Evolutionary conservation across 768 basidiomycete species (phyloP).

Genomic region (Trametes coccinea): DNA sequence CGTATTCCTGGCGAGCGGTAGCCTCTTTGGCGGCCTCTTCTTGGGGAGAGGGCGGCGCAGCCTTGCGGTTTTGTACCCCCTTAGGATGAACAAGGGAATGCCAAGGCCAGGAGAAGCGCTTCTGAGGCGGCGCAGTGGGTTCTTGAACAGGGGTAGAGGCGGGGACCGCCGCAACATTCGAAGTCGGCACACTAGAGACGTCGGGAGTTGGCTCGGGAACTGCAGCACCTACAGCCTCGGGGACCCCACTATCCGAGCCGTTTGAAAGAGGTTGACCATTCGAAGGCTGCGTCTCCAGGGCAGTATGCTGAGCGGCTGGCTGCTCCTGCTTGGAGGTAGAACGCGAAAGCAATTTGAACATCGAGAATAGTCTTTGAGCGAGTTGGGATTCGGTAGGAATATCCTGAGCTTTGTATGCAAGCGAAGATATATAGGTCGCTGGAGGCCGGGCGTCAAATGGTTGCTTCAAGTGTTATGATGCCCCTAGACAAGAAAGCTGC

Average conservation of each 20-base stretch:
- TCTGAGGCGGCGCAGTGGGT: slow-evolving; percentile 1
- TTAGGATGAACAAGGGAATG: slow-evolving; percentile 15
- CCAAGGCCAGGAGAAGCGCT: slow-evolving; percentile 22
- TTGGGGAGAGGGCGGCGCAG: slow-evolving; percentile 2
- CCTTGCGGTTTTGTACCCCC: slow-evolving; percentile 15
- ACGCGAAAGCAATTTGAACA: neutral
- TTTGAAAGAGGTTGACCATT: neutral
- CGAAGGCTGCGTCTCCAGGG: neutral
- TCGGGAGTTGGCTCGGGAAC: neutral
- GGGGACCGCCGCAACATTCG: neutral
- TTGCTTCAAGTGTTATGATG: neutral
- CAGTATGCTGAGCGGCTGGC: neutral
- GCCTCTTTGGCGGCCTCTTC: slow-evolving; percentile 17
- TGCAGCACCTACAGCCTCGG: neutral
- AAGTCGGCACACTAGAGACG: neutral
- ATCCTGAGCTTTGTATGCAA: no score
- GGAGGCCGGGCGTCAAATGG: neutral
- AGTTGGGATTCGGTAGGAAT: neutral
- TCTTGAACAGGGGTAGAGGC: neutral
- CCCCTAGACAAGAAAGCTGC: neutral
- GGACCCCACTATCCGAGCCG: neutral
- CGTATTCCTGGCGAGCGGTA: slow-evolving; percentile 11
- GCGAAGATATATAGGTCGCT: neutral
- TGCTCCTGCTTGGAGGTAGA: neutral
- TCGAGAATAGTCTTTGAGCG: neutral